A percentile compares a stretch with the other conserved stretches of the same genome.
Conservation (phyloP, 805 yeast species). For the Isabelozyma gotoi region DNA sequence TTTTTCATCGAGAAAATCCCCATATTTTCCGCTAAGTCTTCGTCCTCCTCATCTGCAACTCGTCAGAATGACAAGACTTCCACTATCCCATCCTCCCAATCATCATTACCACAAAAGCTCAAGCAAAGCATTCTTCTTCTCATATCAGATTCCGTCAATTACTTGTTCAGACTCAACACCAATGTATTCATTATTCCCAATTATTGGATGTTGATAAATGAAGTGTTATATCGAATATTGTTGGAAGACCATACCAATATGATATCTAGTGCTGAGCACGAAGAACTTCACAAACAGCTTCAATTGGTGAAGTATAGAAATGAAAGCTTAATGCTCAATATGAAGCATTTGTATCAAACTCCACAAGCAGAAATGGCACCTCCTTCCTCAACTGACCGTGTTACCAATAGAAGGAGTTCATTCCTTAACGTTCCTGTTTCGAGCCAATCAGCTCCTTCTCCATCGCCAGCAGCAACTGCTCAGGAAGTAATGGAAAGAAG, state of each 20-base stretch:
- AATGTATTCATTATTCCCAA: slow-evolving; percentile 65
- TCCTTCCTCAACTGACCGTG: neutral
- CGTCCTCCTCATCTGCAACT: neutral
- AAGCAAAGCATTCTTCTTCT: slow-evolving; percentile 26
- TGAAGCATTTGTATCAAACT: slow-evolving; percentile 13
- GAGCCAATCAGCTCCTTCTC: neutral
- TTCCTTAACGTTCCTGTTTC: neutral
- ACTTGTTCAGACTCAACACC: slow-evolving; percentile 48
- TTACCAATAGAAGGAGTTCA: neutral
- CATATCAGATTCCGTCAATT: slow-evolving; percentile 30
- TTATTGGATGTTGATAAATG: slow-evolving; percentile 57
- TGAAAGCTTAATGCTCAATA: slow-evolving; percentile 65
- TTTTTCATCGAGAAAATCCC: slow-evolving; percentile 34
- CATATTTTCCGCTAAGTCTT: slow-evolving; percentile 2
- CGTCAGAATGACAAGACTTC: neutral
- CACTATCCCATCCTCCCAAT: slow-evolving; percentile 7
- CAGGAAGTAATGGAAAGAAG: neutral
- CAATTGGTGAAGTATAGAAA: slow-evolving; percentile 65
- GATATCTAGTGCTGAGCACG: slow-evolving; percentile 27
- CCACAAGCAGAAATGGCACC: neutral
- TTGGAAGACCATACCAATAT: slow-evolving; percentile 11
- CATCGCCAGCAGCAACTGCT: neutral
- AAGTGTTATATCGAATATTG: slow-evolving; percentile 43
- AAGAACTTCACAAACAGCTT: slow-evolving; percentile 45
- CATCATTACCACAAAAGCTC: slow-evolving; percentile 14